Evolutionary conservation across 1,139 yeast genomes (phyloP).

Genomic region (Suhomyces anneliseae): DNA sequence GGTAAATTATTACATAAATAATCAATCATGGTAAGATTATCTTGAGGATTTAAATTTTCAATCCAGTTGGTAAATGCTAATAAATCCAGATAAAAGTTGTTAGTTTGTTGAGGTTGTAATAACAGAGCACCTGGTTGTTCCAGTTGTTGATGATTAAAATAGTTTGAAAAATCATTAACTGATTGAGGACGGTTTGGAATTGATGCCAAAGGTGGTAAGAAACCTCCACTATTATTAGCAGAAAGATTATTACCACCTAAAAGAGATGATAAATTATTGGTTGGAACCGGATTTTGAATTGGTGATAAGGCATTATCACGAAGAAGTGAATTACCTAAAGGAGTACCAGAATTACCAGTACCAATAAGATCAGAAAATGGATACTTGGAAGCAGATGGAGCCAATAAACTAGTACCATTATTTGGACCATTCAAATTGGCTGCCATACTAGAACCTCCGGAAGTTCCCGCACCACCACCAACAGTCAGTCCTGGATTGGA

Average conservation of each 20-base stretch:
- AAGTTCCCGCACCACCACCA: constrained; percentile 1
- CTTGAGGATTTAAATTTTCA: constrained; percentile 53
- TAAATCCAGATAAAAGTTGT: constrained; percentile 44
- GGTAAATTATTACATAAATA: constrained; percentile 52
- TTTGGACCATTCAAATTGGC: neutral
- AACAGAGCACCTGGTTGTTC: constrained; percentile 16
- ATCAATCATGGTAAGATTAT: constrained; percentile 60
- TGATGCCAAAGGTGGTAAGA: constrained; percentile 23
- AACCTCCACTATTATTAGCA: constrained; percentile 8
- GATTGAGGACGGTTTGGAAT: constrained; percentile 46
- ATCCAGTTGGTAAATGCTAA: constrained; percentile 61
- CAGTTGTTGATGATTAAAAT: constrained; percentile 25
- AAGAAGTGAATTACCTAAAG: constrained; percentile 17
- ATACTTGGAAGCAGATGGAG: constrained; percentile 25
- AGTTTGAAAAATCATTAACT: constrained; percentile 41
- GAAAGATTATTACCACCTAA: constrained; percentile 10
- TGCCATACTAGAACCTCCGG: neutral
- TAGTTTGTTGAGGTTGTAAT: constrained; percentile 15
- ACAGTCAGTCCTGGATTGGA: constrained; percentile 22
- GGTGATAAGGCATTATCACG: constrained; percentile 27
- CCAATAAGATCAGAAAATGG: constrained; percentile 20
- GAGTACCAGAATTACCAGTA: constrained; percentile 12
- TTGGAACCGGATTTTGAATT: constrained; percentile 15
- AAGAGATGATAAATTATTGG: constrained; percentile 14
- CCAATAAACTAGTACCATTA: constrained; percentile 20